These are phyloP conservation scores for Mycena citricolor DNA, from an alignment of 1,284 basidiomycete genomes.

Conservation along the genomic window DNA sequence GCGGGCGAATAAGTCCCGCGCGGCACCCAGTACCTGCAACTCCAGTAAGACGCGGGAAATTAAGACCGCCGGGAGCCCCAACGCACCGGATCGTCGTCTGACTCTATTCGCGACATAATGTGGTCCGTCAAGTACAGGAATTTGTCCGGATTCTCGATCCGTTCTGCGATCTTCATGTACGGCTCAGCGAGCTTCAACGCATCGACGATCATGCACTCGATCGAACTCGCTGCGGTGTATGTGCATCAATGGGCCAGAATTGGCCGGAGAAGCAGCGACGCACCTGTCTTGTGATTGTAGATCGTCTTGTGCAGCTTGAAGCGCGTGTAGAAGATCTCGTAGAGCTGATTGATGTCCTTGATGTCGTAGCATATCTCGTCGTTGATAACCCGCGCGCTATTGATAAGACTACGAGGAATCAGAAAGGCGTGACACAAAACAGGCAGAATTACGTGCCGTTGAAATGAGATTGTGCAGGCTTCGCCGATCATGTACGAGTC, in stretches of 20 bases:
- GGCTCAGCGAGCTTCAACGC: slow-evolving; percentile 66
- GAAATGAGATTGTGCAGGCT: slow-evolving; percentile 53
- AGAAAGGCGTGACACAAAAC: slow-evolving; percentile 11
- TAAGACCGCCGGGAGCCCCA: background rate
- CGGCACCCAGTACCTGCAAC: slow-evolving; percentile 54
- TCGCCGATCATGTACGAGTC: slow-evolving; percentile 73
- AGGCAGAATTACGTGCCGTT: slow-evolving; percentile 39
- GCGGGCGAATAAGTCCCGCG: slow-evolving; percentile 59
- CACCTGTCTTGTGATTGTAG: slow-evolving; percentile 77
- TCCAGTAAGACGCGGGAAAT: background rate
- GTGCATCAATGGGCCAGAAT: background rate
- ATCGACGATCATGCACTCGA: slow-evolving; percentile 81
- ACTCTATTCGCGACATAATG: slow-evolving; percentile 60
- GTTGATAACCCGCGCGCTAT: slow-evolving; percentile 71
- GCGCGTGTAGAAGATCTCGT: slow-evolving; percentile 68
- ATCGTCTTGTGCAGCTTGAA: slow-evolving; percentile 76
- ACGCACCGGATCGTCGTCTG: slow-evolving; percentile 47
- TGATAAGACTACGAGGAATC: slow-evolving; percentile 52
- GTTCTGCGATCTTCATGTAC: slow-evolving; percentile 54
- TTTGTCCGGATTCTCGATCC: slow-evolving; percentile 55
- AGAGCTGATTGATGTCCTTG: slow-evolving; percentile 74
- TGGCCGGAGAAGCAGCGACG: slow-evolving; percentile 21
- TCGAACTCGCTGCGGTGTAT: slow-evolving; percentile 54
- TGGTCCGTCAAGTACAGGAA: slow-evolving; percentile 68
- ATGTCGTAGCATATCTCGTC: slow-evolving; percentile 75